A percentile compares a stretch with the other conserved stretches of the same genome.
Conservation (phyloP, 768 basidiomycete species). For the Lentinula sp. region DNA sequence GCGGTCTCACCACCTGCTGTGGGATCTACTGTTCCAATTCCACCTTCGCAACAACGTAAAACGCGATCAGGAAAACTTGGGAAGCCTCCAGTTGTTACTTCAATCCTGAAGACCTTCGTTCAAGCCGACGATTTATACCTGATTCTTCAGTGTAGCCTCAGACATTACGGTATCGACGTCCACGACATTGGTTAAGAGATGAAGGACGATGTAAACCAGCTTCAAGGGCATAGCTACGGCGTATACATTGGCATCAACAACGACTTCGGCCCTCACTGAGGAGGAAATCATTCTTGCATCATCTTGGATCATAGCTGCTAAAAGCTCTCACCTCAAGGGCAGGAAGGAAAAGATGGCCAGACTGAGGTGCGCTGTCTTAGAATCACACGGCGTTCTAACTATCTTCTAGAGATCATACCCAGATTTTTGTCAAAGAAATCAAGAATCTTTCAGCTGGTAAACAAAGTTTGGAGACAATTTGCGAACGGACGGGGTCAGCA, state of each 20-base stretch:
- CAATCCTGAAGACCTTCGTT: not conserved
- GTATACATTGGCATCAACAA: conserved; percentile 39
- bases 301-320: conserved; percentile 63
- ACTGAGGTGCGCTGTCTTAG: conserved; percentile 14
- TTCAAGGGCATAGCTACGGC: too few relatives aligned
- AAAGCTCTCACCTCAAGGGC: conserved; percentile 49
- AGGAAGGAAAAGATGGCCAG: conserved; percentile 48
- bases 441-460: conserved; percentile 46
- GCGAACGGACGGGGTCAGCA: conserved; percentile 44
- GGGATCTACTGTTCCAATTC: not conserved
- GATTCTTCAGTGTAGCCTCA: conserved; percentile 17
- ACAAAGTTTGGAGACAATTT: conserved; percentile 35
- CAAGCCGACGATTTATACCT: not conserved
- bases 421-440: conserved; percentile 42
- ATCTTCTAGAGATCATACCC: conserved; percentile 40
- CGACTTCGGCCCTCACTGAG: conserved; percentile 38
- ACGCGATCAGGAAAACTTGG: not conserved
- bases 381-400: not conserved
- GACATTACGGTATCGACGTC: conserved; percentile 19
- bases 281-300: conserved; percentile 61
- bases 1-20: conserved; percentile 25
- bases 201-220: not conserved
- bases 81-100: not conserved
- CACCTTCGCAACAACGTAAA: conserved; percentile 17
- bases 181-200: not conserved